Base-by-base conservation (phyloP, 2,329 filamentous ascomycete species). In the Dactylellina cionopaga region DNA sequence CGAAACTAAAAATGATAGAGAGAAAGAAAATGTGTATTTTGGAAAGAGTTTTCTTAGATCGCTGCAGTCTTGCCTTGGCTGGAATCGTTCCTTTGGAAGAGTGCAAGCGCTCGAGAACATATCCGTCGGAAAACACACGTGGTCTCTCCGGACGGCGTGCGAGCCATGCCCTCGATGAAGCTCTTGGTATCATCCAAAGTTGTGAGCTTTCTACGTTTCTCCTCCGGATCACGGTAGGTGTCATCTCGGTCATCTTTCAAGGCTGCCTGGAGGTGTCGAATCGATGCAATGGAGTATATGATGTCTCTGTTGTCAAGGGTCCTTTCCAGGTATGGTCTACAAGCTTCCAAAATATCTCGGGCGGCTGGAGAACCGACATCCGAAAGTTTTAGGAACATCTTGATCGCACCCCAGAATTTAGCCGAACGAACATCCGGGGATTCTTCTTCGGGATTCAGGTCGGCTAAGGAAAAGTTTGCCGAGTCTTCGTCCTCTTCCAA, bases 401-500 rank as follows among this genome's bases (percentile, higher is more conserved):
- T 65, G 22, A 73, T 73, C 7, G 46, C 55, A 29, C 59, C 55
- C 68, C 68, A 73, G 41, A 73, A 73, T 19, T 54, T 52, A 1
- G 59, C 35, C 3, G 66, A 71, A 24, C 66, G 60, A 24, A 59
- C 59, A 31, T 65, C 44, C 13, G 68, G 68, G 0, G 59, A 73
- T 35, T 66, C 59, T 9, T 73, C 68, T 19, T 66, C 59, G 9
- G 59, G 62, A 22, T 62, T 59, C 49, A 65, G 55, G 19, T 65
- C 59, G 10, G 59, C 52, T 17, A 65, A 37, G 1, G 47, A 49
- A 46, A 68, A 29, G n/a, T 68, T 70, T 15, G 68, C n/a, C 4
- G 85, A 82, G 29, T 81, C 81, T 49, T 85, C 82, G 35, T 88
- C 85, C 69, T 90, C 87, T 74, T 88, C 85, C 62, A 95, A 80